Conservation (phyloP, 441 rosid genomes). For the Populus hybrid region DNA sequence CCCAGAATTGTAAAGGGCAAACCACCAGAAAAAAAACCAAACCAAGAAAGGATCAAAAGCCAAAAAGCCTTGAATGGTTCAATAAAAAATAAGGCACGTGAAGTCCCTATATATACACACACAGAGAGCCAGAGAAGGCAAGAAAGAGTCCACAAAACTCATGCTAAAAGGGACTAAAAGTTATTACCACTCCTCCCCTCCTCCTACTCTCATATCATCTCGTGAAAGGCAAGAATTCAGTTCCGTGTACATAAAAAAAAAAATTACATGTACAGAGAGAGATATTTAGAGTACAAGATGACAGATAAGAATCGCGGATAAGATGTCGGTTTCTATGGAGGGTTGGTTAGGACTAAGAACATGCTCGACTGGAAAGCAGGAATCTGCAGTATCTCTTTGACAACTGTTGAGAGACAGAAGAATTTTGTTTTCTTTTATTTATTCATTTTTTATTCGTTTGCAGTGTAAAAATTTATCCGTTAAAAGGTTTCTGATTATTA, state of each 20-base stretch:
- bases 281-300: background rate
- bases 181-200: background rate
- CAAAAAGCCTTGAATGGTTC: conserved; percentile 9
- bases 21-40: conserved; percentile 11
- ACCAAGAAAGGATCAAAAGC: conserved; percentile 11
- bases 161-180: conserved; percentile 8
- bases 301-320: conserved; percentile 58
- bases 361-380: background rate
- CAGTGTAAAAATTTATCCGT: background rate
- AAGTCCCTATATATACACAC: conserved; percentile 28
- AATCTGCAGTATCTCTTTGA: background rate
- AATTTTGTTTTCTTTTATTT: too few relatives aligned
- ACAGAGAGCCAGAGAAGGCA: background rate
- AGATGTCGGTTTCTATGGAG: conserved; percentile 39
- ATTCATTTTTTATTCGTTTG: background rate
- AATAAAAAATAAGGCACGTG: conserved; percentile 25
- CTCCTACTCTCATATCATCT: conserved; percentile 6
- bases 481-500: background rate
- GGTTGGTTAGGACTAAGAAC: conserved; percentile 21
- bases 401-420: background rate
- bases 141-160: conserved; percentile 16
- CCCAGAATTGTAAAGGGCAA: conserved; percentile 9
- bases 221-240: conserved; percentile 39
- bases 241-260: background rate
- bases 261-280: background rate